Evolutionary conservation across 164 flowering plant genomes (phyloP), one percentile per base, ranked within the genome.

Genomic region (Liriodendron chinense): DNA sequence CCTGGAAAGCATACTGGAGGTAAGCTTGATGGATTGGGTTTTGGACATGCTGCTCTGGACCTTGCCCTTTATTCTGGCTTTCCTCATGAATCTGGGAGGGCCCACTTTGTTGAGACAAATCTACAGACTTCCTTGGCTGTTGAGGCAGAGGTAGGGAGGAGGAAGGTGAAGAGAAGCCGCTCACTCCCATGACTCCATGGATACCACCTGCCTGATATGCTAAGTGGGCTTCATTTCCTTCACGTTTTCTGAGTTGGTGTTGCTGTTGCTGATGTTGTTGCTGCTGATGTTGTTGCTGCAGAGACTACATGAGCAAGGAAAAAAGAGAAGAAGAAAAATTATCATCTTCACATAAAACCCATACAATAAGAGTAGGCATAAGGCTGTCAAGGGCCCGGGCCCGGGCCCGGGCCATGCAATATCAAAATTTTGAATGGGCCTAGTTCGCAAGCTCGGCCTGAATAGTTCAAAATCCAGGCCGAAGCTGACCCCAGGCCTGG

Each of bases 21-120:
- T 90, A 92, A 70, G 98, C 93, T 78, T 89, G 98, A 74, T 90
- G 91, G 1, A 85, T 80, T 14, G 94, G 89, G 80, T 86, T 90
- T 63, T 80, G 79, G 74, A 78, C 78, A 65, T 88, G 89, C 69
- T 88, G 95, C 78, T 94, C 97, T 74, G 76, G 69, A 47, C 89
- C 87, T 69, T 86, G 94, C 83, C 80, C 85, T 81, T 87, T 88
- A 78, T 78, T 86, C 74, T 88, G 93, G 22, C 79, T 81, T 9
- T 95, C 94, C 72, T 86, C 90, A 23, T 83, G 84, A 47, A 75
- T 70, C 24, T 85, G 90, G 70, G 89, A 68, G 21, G 89, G 63
- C 28, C 82, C 83, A 53, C 86, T 93, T 63, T 90, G 94, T 26
- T 87, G 94, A 77, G 90, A 81, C 80, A 82, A 25, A 63, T 89